Percentiles rank a stretch among this genome's conserved stretches.
Conservation (phyloP, 805 yeast species). For the Schwanniomyces sp. region DNA sequence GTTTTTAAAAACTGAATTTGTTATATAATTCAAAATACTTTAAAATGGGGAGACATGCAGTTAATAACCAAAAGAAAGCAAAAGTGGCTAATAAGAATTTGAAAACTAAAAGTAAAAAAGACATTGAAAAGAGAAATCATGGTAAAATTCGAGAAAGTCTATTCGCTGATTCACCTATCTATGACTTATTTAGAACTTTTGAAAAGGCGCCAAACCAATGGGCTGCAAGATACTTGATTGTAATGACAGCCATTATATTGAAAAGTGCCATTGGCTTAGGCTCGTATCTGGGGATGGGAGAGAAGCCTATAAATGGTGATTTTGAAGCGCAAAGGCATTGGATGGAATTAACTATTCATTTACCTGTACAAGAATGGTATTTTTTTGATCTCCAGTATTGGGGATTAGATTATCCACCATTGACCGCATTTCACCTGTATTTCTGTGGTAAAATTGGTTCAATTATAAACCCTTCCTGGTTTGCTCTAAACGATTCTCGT, state of each 20-base stretch:
- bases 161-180: constrained; percentile 55
- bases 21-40: not conserved
- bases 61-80: not conserved
- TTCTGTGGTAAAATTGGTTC: constrained; percentile 72
- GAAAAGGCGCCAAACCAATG: constrained; percentile 84
- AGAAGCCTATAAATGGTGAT: constrained; percentile 87
- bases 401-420: constrained; percentile 97
- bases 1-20: too few relatives aligned
- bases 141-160: constrained; percentile 5
- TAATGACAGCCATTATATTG: constrained; percentile 70
- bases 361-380: constrained; percentile 82
- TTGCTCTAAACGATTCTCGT: constrained; percentile 67
- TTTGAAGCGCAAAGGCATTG: constrained; percentile 98
- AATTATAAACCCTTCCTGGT: constrained; percentile 69
- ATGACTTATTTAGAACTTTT: constrained; percentile 76
- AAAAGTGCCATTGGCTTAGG: constrained; percentile 89
- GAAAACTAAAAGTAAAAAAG: not conserved
- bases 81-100: not conserved
- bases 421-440: constrained; percentile 93
- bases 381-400: constrained; percentile 86
- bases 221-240: constrained; percentile 79
- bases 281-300: constrained; percentile 70
- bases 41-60: not conserved
- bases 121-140: not conserved
- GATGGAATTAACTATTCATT: constrained; percentile 84